Evolutionary conservation across 2,329 filamentous ascomycete species (phyloP).

Genomic region (Colletotrichum coccodes): DNA sequence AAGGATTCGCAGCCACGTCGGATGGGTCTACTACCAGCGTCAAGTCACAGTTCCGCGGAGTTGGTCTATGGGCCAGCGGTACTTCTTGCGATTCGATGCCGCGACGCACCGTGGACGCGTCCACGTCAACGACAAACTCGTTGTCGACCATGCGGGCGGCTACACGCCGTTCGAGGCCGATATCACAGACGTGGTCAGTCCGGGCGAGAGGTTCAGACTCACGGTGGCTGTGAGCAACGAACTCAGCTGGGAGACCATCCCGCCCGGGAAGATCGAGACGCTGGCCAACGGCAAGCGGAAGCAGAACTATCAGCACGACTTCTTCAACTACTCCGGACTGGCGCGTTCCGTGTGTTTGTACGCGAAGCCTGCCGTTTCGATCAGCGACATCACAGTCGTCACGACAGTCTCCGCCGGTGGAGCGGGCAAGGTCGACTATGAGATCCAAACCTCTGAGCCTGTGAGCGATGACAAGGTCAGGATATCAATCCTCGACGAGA

Average conservation of each 20-base stretch:
- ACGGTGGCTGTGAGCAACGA: constrained; percentile 44
- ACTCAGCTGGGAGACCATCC: constrained; percentile 42
- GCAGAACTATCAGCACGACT: constrained; percentile 42
- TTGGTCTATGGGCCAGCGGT: constrained; percentile 32
- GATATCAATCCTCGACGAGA: constrained; percentile 28
- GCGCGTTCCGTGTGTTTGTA: constrained; percentile 41
- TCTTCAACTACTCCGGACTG: constrained; percentile 43
- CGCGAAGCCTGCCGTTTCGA: constrained; percentile 34
- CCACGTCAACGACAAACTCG: constrained; percentile 39
- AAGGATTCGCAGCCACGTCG: constrained; percentile 41
- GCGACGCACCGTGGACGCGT: constrained; percentile 41
- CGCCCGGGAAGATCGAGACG: constrained; percentile 35
- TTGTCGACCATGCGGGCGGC: constrained; percentile 39
- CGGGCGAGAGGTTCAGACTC: constrained; percentile 39
- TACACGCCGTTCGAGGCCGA: constrained; percentile 42
- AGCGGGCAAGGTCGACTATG: constrained; percentile 24
- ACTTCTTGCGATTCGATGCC: constrained; percentile 39
- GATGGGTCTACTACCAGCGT: constrained; percentile 44
- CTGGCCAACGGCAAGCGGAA: constrained; percentile 33
- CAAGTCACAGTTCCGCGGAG: constrained; percentile 37
- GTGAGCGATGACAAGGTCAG: not conserved
- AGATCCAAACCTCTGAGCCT: constrained; percentile 13
- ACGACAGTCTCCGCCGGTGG: constrained; percentile 33
- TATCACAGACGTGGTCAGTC: constrained; percentile 35
- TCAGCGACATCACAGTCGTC: constrained; percentile 39